Evolutionary conservation across 225 moss, liverwort and hornwort genomes (phyloP).

Genomic region (Neckera pumila): DNA sequence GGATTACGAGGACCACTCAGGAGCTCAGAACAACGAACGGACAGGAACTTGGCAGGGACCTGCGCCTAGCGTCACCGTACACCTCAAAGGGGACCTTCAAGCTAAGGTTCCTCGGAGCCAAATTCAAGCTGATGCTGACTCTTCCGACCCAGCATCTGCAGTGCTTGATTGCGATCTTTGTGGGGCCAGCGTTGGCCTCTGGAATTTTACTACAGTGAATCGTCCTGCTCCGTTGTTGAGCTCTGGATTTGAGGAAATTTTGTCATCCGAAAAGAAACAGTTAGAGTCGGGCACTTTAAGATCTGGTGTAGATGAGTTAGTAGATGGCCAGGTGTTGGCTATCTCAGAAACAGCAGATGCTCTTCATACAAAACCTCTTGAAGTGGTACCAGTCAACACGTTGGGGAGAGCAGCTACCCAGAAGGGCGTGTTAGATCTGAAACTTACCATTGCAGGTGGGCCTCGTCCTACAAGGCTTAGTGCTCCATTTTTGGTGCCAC

Average conservation of each 20-base stretch:
- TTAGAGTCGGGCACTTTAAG: constrained; percentile 13
- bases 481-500: constrained; percentile 50
- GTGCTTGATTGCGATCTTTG: constrained; percentile 88
- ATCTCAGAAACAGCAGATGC: constrained; percentile 19
- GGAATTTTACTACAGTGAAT: constrained; percentile 68
- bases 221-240: constrained; percentile 44
- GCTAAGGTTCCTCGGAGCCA: constrained; percentile 14
- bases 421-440: constrained; percentile 68
- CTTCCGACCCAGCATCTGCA: constrained; percentile 74
- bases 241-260: constrained; percentile 27
- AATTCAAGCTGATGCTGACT: constrained; percentile 8
- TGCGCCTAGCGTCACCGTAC: constrained; percentile 60
- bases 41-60: constrained; percentile 43
- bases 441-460: constrained; percentile 95
- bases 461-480: constrained; percentile 86
- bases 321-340: constrained; percentile 8
- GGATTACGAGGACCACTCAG: constrained; percentile 48
- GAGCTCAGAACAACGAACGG: constrained; percentile 25
- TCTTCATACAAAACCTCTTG: constrained; percentile 13
- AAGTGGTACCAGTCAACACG: constrained; percentile 7
- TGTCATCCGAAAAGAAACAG: constrained; percentile 22
- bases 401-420: constrained; percentile 19
- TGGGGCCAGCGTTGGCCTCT: constrained; percentile 89
- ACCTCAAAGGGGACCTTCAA: constrained; percentile 22
- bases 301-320: constrained; percentile 38